Evolutionary conservation across 2,329 filamentous ascomycete genomes (phyloP), one percentile per base, ranked within the genome.

Genomic region (Beauveria scarabaeidicola): DNA sequence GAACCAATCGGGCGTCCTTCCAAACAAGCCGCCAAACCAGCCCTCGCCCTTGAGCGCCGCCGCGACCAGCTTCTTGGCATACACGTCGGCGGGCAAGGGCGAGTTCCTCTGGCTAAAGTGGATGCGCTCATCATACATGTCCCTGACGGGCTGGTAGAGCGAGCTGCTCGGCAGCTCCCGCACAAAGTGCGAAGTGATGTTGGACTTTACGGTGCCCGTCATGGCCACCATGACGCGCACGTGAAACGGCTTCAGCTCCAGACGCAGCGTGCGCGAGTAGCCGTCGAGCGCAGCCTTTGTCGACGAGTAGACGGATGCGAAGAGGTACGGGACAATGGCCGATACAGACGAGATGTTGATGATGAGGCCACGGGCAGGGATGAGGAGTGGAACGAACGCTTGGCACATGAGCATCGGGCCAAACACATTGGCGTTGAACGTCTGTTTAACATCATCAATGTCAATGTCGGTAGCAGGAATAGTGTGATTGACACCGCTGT

Each of bases 211-310:
- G 2, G 79, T 81, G 27, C 81, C 81, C 0, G 80, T 78, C 72
- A 82, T 77, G 66, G 77, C 77, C 19, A 82, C 76, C 76, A 82
- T 82, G 68, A 84, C 81, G 63, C 81, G 77, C 9, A 84, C 81
- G 64, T 75, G 75, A 47, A 82, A 78, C 0, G 81, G 81, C 53
- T 74, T 72, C 40, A 84, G 72, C 65, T 84, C 81, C 52, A 80
- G 69, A 23, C 81, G 79, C 36, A 84, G 70, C 0, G 75, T 77
- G 61, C 80, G 79, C 48, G 79, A 81, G 71, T 81, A 84, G 3
- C 74, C 72, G 59, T 75, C 75, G 27, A 84, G 70, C 56, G 81
- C 81, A 52, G 75, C 79, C 73, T 84, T 84, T 66, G 74, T 76
- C 17, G 81, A 79, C 63, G 76, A 77, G 72, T 84, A 84, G 61